Conservation (phyloP, 2,329 filamentous ascomycete species). For the Pyrenophora teres region DNA sequence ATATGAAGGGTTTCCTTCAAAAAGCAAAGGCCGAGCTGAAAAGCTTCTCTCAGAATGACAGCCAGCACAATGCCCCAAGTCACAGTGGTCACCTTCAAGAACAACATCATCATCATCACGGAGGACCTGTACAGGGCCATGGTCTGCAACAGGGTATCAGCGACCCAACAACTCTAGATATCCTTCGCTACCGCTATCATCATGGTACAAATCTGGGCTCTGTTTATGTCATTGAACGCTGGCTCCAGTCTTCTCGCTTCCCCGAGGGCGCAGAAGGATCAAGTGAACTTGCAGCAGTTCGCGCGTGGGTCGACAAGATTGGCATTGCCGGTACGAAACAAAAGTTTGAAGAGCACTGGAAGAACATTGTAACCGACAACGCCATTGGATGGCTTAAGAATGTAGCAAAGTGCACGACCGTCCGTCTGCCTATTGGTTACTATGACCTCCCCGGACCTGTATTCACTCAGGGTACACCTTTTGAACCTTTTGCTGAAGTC, state of each 20-base stretch:
- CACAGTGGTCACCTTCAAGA: not conserved
- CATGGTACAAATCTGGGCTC: constrained; percentile 64
- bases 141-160: constrained; percentile 42
- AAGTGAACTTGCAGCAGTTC: constrained; percentile 60
- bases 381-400: constrained; percentile 60
- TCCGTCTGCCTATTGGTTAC: constrained; percentile 65
- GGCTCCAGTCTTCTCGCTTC: constrained; percentile 60
- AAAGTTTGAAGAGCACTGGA: constrained; percentile 62
- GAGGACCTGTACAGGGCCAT: not conserved
- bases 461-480: constrained; percentile 58
- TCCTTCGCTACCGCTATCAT: constrained; percentile 63
- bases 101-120: constrained; percentile 5
- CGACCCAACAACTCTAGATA: constrained; percentile 46
- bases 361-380: constrained; percentile 54
- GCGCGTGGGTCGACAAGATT: constrained; percentile 52
- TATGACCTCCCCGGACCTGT: constrained; percentile 58
- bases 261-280: constrained; percentile 48
- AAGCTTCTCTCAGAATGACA: constrained; percentile 13
- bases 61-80: not conserved
- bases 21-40: constrained; percentile 36
- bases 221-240: constrained; percentile 65
- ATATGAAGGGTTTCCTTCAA: constrained; percentile 36
- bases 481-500: constrained; percentile 54
- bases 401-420: constrained; percentile 59
- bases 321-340: constrained; percentile 56